Evolutionary conservation across 2,329 filamentous ascomycete genomes (phyloP).

Genomic region (Ophiobolus disseminans): DNA sequence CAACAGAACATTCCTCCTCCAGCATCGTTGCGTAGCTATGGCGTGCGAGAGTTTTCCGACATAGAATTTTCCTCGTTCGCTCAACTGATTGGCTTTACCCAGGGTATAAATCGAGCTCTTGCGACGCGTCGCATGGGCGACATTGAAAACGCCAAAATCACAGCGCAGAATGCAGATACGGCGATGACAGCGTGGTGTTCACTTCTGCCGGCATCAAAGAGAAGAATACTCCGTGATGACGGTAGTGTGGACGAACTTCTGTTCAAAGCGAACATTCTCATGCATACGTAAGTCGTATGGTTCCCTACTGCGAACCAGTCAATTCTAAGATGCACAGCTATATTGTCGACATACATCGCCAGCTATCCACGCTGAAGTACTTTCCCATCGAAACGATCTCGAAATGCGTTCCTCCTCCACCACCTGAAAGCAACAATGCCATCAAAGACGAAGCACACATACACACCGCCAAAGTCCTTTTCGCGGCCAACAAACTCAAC

Average conservation of each 20-base stretch:
- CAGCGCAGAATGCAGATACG: slow-evolving; percentile 51
- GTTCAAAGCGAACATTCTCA: slow-evolving; percentile 70
- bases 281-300: slow-evolving; percentile 19
- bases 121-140: slow-evolving; percentile 23
- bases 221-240: slow-evolving; percentile 69
- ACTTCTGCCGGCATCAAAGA: slow-evolving; percentile 74
- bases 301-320: not conserved
- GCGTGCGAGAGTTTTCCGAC: slow-evolving; percentile 73
- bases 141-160: slow-evolving; percentile 16
- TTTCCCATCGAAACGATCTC: slow-evolving; percentile 27
- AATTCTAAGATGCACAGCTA: slow-evolving; percentile 14
- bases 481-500: slow-evolving; percentile 24
- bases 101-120: slow-evolving; percentile 77
- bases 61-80: slow-evolving; percentile 82
- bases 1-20: slow-evolving; percentile 28
- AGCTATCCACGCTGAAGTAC: slow-evolving; percentile 24
- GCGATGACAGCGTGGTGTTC: slow-evolving; percentile 75
- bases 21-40: slow-evolving; percentile 71
- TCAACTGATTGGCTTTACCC: slow-evolving; percentile 78
- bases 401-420: slow-evolving; percentile 29
- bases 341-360: slow-evolving; percentile 30
- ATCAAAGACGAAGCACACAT: slow-evolving; percentile 24
- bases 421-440: slow-evolving; percentile 16
- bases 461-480: slow-evolving; percentile 34
- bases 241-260: slow-evolving; percentile 83